Percentiles rank a stretch among this genome's conserved stretches.
Evolutionary conservation across 2,329 filamentous ascomycete genomes (phyloP).

Genomic region (Cladobotryum protrusum): DNA sequence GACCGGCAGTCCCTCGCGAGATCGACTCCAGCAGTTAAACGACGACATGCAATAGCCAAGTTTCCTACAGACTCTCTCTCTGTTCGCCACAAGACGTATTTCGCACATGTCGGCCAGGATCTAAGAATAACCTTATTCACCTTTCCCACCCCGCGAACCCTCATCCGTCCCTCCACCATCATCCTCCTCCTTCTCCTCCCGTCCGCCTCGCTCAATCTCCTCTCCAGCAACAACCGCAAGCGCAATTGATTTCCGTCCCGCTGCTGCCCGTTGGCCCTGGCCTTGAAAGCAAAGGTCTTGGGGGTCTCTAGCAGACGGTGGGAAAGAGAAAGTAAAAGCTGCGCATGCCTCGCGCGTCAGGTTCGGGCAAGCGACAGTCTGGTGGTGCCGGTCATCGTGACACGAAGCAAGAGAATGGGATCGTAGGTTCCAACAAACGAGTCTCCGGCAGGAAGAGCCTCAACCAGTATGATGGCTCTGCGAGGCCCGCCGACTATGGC

Average conservation of each 20-base stretch:
- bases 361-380: slow-evolving; percentile 56
- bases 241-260: slow-evolving; percentile 16
- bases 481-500: slow-evolving; percentile 28
- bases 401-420: slow-evolving; percentile 78
- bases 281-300: slow-evolving; percentile 25
- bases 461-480: slow-evolving; percentile 36
- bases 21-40: not conserved
- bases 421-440: slow-evolving; percentile 55
- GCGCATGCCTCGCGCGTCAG: slow-evolving; percentile 57
- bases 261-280: slow-evolving; percentile 27
- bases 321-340: slow-evolving; percentile 18
- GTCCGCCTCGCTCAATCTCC: slow-evolving; percentile 11
- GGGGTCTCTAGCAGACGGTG: slow-evolving; percentile 30
- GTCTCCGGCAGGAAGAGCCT: slow-evolving; percentile 39
- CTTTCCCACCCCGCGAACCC: no score
- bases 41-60: not conserved
- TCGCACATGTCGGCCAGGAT: not conserved
- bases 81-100: not conserved
- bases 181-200: not conserved
- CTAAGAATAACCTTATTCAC: not conserved
- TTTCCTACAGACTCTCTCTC: no score
- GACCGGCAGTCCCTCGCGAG: no score
- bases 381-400: slow-evolving; percentile 60
- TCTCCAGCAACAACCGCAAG: slow-evolving; percentile 10
- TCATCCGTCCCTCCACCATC: not conserved